These are phyloP conservation scores for Zopfia rhizophila DNA, from an alignment of 2,329 filamentous ascomycete genomes.

Conservation along the genomic window DNA sequence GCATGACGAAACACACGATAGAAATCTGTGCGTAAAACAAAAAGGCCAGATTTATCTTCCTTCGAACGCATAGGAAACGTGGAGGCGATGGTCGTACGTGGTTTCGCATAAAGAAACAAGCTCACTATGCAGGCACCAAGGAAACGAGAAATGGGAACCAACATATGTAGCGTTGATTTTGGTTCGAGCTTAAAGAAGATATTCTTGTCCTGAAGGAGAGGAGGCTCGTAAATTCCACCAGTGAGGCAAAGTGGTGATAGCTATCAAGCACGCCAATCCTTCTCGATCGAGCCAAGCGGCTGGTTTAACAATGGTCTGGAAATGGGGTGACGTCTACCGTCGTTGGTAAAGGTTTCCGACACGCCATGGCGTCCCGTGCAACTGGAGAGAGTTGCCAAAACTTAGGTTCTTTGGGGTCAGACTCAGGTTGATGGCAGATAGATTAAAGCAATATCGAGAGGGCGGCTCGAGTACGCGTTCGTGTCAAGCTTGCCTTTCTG, in stretches of 20 bases:
- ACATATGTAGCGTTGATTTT: too few relatives aligned
- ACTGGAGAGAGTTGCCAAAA: constrained; percentile 10
- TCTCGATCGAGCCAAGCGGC: constrained; percentile 5
- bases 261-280: neutral
- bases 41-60: too few relatives aligned
- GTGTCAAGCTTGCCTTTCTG: constrained; percentile 2
- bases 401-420: constrained; percentile 14
- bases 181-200: too few relatives aligned
- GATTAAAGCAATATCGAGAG: constrained; percentile 13
- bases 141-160: too few relatives aligned
- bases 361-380: constrained; percentile 3
- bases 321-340: constrained; percentile 11
- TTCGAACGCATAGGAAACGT: constrained; percentile 10
- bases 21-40: too few relatives aligned
- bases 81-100: constrained; percentile 17
- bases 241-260: neutral
- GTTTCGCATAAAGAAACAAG: constrained; percentile 21
- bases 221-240: neutral
- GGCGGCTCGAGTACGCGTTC: constrained; percentile 5
- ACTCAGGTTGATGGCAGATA: constrained; percentile 22
- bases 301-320: constrained; percentile 5
- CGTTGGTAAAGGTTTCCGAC: constrained; percentile 15
- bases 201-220: neutral
- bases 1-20: constrained; percentile 24
- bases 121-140: constrained; percentile 4